Percentiles rank a stretch among this genome's conserved stretches.
phyloP scores from a whole-genome alignment of 176 grass and related monocot genomes.

The Chloris gayana region DNA sequence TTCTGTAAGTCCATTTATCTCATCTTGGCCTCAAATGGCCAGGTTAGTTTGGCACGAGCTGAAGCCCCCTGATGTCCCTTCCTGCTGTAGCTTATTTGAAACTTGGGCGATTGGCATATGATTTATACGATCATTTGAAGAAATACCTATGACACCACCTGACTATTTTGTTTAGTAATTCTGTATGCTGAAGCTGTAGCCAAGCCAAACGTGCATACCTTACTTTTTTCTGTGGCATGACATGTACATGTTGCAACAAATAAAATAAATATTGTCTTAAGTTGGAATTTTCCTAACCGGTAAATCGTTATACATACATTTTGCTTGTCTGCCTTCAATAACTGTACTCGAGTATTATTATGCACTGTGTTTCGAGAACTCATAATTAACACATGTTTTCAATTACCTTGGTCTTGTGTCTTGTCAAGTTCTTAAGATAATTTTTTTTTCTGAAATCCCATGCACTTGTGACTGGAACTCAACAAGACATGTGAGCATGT shows the following conservation, averaged over 20 bases:
- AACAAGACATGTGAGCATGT: background rate
- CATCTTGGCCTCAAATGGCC: background rate
- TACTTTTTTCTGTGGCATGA: background rate
- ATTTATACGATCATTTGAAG: background rate
- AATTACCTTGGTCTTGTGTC: background rate
- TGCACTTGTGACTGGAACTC: background rate
- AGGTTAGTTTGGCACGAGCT: background rate
- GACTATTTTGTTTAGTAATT: background rate
- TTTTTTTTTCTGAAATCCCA: background rate
- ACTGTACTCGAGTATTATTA: background rate
- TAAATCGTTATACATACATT: background rate
- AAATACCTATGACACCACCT: background rate
- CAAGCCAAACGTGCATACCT: background rate
- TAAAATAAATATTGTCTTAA: background rate
- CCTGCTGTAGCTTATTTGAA: background rate
- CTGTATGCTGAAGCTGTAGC: background rate
- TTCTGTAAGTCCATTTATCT: background rate
- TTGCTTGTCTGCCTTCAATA: background rate
- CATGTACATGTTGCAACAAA: background rate
- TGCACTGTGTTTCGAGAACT: background rate
- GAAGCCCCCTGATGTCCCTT: background rate
- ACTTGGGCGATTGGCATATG: background rate
- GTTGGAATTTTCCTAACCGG: background rate
- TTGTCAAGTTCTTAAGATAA: background rate
- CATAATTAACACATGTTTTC: background rate